Base-by-base conservation (phyloP, 1,139 yeast genomes). In the Zygosaccharomyces pseudobailii region DNA sequence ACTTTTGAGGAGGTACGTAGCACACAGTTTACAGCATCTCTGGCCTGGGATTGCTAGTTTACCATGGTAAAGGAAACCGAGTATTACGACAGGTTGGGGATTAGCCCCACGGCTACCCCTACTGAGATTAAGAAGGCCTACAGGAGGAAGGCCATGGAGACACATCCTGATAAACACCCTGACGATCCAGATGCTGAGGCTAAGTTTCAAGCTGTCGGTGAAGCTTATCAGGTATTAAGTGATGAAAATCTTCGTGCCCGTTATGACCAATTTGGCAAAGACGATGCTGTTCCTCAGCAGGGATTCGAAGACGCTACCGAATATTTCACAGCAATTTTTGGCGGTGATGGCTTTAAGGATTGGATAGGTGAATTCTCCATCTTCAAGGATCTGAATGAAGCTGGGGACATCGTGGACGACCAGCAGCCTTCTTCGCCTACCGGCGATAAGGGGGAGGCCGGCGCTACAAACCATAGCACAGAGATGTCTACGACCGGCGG, bases 141-240 rank as follows among this genome's bases (percentile, higher is more conserved):
- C 69, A 76, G 98, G 52, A 85, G 84, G 67, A 82, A 84, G 62
- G 97, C 97, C 6, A 83, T 92, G 65, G 74, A 71, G 49, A 84
- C 89, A 53, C 98, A 94, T 67, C 98, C 98, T 0, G 98, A 92
- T 67, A 94, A 92, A 71, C 89, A 92, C 61, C 97, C 97, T 6
- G 80, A 84, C 58, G 87, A 84, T 59, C 87, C 87, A 19, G 75
- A 72, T 28, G 89, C 90, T 2, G 87, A 86, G 30, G 50, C 63
- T n/a, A 76, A 73, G 59, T 82, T 82, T 56, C 87, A 82, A 61
- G 83, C 75, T 48, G 82, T 82, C 9, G 86, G 87, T 30, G 82
- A 81, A 59, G 87, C 87, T 10, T 82, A 82, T 56, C 87, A 82
- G 58, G 86, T 82, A 0, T 67, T 82, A 47, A 78, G 81, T 43